Evolutionary conservation across 441 rosid species (phyloP).

Genomic region (Eruca vesicaria): DNA sequence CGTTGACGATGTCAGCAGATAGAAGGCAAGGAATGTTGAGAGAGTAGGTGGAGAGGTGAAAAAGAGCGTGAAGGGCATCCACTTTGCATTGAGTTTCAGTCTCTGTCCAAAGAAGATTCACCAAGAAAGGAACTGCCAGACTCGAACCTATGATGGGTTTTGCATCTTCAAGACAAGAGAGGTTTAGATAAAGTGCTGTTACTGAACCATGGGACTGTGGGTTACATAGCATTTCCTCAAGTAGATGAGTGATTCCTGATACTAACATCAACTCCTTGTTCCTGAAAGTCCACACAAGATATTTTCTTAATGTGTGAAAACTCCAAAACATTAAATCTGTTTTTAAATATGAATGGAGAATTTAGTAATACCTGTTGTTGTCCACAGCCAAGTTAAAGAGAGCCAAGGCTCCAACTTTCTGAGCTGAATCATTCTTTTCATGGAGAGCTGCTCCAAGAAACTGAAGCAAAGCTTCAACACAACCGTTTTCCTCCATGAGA

Average conservation of each 20-base stretch:
- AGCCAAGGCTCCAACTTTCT: constrained; percentile 93
- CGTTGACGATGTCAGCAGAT: constrained; percentile 62
- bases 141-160: constrained; percentile 78
- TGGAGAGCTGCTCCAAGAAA: constrained; percentile 65
- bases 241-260: constrained; percentile 65
- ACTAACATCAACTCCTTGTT: constrained; percentile 88
- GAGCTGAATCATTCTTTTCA: constrained; percentile 51
- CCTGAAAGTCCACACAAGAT: constrained; percentile 37
- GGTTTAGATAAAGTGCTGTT: constrained; percentile 91
- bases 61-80: constrained; percentile 95
- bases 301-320: neutral
- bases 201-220: constrained; percentile 55
- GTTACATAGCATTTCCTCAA: constrained; percentile 79
- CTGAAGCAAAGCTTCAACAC: constrained; percentile 67
- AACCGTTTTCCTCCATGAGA: constrained; percentile 86
- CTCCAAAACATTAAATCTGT: neutral
- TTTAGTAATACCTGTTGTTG: constrained; percentile 68
- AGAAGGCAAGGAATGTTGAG: constrained; percentile 66
- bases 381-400: constrained; percentile 94
- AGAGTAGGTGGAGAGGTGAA: constrained; percentile 69
- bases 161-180: constrained; percentile 79
- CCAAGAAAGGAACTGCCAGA: constrained; percentile 74
- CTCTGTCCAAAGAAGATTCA: constrained; percentile 59
- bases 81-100: constrained; percentile 73
- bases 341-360: neutral